These are phyloP conservation scores for Keqinozyma sinolaborantium DNA, from an alignment of 1,139 yeast species.

Conservation along the genomic window DNA sequence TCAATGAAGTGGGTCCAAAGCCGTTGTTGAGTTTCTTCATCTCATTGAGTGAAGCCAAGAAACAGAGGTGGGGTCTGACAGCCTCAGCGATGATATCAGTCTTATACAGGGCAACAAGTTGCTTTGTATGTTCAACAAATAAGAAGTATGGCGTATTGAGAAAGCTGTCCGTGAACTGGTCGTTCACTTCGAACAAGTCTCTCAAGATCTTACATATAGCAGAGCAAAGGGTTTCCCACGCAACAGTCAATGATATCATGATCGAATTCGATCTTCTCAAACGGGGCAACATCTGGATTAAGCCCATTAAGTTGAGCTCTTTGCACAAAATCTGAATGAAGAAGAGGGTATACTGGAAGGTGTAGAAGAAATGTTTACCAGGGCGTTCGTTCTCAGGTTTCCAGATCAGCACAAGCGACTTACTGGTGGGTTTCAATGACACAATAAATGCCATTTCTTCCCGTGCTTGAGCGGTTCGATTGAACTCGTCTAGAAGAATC, in stretches of 20 bases:
- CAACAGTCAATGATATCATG: constrained; percentile 57
- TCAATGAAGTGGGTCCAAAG: constrained; percentile 72
- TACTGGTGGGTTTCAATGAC: constrained; percentile 63
- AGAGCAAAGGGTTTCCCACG: constrained; percentile 63
- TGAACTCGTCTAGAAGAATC: constrained; percentile 52
- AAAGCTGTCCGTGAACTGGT: constrained; percentile 50
- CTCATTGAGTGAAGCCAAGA: constrained; percentile 55
- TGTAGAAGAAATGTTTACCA: constrained; percentile 86
- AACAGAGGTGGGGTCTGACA: constrained; percentile 31
- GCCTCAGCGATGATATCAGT: constrained; percentile 26
- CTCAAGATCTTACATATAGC: constrained; percentile 48
- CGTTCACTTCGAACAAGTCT: constrained; percentile 40
- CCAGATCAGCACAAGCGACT: constrained; percentile 84
- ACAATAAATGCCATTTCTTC: constrained; percentile 63
- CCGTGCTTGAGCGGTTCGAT: constrained; percentile 52
- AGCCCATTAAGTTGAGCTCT: constrained; percentile 54
- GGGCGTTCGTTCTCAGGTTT: constrained; percentile 89
- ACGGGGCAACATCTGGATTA: constrained; percentile 63
- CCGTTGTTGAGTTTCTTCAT: constrained; percentile 75
- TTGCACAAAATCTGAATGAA: constrained; percentile 54
- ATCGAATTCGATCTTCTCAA: constrained; percentile 73
- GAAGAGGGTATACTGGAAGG: constrained; percentile 64
- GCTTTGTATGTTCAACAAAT: constrained; percentile 40
- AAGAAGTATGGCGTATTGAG: constrained; percentile 47
- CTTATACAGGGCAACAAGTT: constrained; percentile 26